Percentiles rank a stretch among this genome's conserved stretches.
Evolutionary conservation across 345 rosid species (phyloP).

Genomic region (Dipteronia sinensis): DNA sequence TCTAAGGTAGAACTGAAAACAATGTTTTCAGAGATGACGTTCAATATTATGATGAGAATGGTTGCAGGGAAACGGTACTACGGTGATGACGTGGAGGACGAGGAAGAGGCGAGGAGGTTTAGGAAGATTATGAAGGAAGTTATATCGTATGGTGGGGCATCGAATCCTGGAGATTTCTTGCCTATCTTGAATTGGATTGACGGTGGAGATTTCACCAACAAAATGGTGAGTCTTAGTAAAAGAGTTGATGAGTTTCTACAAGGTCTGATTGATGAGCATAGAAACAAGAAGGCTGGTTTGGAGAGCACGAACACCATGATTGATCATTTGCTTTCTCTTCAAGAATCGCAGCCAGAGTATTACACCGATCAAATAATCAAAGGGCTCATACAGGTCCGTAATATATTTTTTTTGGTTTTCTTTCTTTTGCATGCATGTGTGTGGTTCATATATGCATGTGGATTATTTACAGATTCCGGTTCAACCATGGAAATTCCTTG

Average conservation of each 20-base stretch:
- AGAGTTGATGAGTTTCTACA: constrained; percentile 45
- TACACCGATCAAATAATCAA: constrained; percentile 57
- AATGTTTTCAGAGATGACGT: constrained; percentile 32
- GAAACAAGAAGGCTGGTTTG: constrained; percentile 20
- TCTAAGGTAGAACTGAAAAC: constrained; percentile 44
- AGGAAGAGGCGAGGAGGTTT: constrained; percentile 37
- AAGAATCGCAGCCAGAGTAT: constrained; percentile 42
- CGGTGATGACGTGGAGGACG: constrained; percentile 37
- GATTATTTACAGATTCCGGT: too few relatives aligned
- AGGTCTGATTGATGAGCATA: constrained; percentile 43
- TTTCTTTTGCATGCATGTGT: too few relatives aligned
- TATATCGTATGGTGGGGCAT: constrained; percentile 18
- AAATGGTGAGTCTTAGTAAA: constrained; percentile 30
- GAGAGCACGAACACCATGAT: constrained; percentile 29
- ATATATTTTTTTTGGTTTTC: not conserved
- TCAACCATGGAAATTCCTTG: too few relatives aligned
- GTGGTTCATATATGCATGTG: too few relatives aligned
- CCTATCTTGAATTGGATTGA: constrained; percentile 37
- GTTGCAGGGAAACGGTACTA: constrained; percentile 59
- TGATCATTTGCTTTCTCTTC: constrained; percentile 52
- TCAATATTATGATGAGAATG: constrained; percentile 34
- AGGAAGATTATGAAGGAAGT: constrained; percentile 31
- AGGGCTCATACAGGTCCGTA: constrained; percentile 39
- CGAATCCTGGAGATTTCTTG: constrained; percentile 38
- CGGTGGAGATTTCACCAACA: constrained; percentile 30